Evolutionary conservation across 1,284 basidiomycete genomes (phyloP).

Genomic region (Lignosus rhinocerotis): DNA sequence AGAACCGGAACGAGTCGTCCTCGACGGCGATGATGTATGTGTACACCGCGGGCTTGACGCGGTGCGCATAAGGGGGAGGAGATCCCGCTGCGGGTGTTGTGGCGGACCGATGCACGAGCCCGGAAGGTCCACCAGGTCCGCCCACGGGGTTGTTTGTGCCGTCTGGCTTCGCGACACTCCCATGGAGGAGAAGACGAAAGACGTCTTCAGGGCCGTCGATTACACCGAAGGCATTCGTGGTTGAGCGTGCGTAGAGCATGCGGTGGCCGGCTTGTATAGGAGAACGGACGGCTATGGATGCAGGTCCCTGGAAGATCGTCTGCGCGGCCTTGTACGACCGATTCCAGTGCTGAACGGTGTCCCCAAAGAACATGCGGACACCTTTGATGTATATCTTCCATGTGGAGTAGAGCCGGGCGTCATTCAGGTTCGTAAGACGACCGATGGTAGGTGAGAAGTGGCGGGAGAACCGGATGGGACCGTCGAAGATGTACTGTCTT

Average conservation of each 20-base stretch:
- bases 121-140: neutral
- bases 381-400: conserved; percentile 76
- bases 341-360: conserved; percentile 68
- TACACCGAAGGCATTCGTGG: conserved; percentile 61
- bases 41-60: conserved; percentile 77
- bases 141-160: conserved; percentile 5
- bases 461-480: conserved; percentile 68
- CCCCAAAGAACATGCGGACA: conserved; percentile 58
- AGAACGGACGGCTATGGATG: conserved; percentile 60
- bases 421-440: conserved; percentile 56
- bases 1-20: conserved; percentile 74
- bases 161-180: conserved; percentile 24
- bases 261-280: conserved; percentile 70
- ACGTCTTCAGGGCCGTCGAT: conserved; percentile 51
- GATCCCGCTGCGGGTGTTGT: conserved; percentile 7
- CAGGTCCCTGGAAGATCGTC: conserved; percentile 64
- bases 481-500: conserved; percentile 66
- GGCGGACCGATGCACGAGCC: neutral
- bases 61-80: conserved; percentile 38
- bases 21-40: conserved; percentile 73
- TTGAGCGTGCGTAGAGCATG: conserved; percentile 71
- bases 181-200: conserved; percentile 50
- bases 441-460: conserved; percentile 72
- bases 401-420: conserved; percentile 71
- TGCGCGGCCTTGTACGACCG: conserved; percentile 65